Conservation (phyloP, 371 early-diverging fungal genomes). For the Mortierella sp. region DNA sequence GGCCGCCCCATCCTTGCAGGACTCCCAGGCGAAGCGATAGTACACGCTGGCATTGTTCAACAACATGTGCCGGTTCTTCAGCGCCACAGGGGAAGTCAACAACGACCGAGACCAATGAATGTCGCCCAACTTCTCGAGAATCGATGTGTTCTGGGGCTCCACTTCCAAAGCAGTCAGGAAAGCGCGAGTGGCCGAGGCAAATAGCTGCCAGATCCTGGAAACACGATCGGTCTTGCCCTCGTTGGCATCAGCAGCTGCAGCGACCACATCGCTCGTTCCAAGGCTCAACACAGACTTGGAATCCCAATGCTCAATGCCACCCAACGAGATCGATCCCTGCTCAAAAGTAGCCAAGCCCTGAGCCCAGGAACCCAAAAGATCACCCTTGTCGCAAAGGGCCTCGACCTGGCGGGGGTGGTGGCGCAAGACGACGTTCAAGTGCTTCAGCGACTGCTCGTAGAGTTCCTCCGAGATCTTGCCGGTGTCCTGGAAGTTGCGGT, state of each 20-base stretch:
- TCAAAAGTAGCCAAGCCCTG: constrained; percentile 59
- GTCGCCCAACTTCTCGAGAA: constrained; percentile 72
- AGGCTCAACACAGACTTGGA: constrained; percentile 27
- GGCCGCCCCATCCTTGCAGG: constrained; percentile 38
- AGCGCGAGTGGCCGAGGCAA: constrained; percentile 64
- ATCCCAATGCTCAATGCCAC: constrained; percentile 34
- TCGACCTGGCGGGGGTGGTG: constrained; percentile 69
- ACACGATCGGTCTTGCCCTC: constrained; percentile 34
- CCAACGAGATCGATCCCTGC: constrained; percentile 1
- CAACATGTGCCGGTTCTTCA: constrained; percentile 65
- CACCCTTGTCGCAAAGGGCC: constrained; percentile 79
- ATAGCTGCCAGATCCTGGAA: constrained; percentile 67
- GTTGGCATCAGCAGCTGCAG: constrained; percentile 23
- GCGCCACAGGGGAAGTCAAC: constrained; percentile 63
- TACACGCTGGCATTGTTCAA: constrained; percentile 66
- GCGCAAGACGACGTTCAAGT: constrained; percentile 66
- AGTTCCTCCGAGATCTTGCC: constrained; percentile 56
- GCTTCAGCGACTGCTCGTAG: constrained; percentile 64
- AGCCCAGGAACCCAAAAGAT: constrained; percentile 72
- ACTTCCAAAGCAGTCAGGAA: constrained; percentile 65
- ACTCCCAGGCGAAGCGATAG: constrained; percentile 57
- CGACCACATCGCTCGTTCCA: constrained; percentile 38
- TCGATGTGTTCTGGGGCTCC: constrained; percentile 67
- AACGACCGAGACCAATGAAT: constrained; percentile 67
- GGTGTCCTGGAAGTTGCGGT: constrained; percentile 66